A percentile compares a stretch with the other conserved stretches of the same genome.
Evolutionary conservation across 495 filamentous ascomycete genomes (phyloP).

Genomic region (Tetracladium marchalianum): DNA sequence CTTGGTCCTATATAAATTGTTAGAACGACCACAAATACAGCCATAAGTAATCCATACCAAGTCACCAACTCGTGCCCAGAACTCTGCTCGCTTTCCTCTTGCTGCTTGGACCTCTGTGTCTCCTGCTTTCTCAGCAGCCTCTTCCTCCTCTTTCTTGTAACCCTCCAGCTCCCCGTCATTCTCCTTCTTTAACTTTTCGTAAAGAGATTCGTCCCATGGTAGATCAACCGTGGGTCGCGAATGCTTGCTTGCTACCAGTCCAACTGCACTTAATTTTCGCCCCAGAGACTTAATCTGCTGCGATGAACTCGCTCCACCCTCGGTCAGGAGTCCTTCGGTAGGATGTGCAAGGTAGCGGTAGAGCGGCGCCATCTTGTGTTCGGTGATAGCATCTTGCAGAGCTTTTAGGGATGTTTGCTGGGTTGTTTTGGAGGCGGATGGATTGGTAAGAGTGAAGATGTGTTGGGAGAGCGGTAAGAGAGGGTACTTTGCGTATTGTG

Average conservation of each 20-base stretch:
- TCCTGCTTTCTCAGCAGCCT: slow-evolving; percentile 87
- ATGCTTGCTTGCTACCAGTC: slow-evolving; percentile 62
- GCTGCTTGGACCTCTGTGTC: slow-evolving; percentile 92
- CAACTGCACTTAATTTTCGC: slow-evolving; percentile 51
- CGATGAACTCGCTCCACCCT: slow-evolving; percentile 51
- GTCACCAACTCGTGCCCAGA: slow-evolving; percentile 87
- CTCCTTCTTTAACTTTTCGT: slow-evolving; percentile 73
- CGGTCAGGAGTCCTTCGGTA: slow-evolving; percentile 80
- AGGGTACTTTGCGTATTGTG: slow-evolving; percentile 92
- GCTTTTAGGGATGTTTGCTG: slow-evolving; percentile 70
- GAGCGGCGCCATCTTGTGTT: slow-evolving; percentile 93
- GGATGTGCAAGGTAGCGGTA: slow-evolving; percentile 95
- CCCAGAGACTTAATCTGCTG: slow-evolving; percentile 41
- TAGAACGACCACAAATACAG: slow-evolving; percentile 4
- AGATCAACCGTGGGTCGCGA: slow-evolving; percentile 52
- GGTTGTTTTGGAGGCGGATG: slow-evolving; percentile 54
- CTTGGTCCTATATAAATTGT: slow-evolving; percentile 61
- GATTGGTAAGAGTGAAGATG: slow-evolving; percentile 94
- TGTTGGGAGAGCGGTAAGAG: slow-evolving; percentile 87
- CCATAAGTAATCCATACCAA: slow-evolving; percentile 52
- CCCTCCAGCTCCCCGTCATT: slow-evolving; percentile 85
- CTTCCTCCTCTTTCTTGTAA: slow-evolving; percentile 93
- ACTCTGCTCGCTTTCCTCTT: slow-evolving; percentile 87
- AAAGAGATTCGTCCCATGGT: slow-evolving; percentile 83
- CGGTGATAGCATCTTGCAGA: slow-evolving; percentile 84